Conservation (phyloP, 768 basidiomycete genomes). For the Crassisporium funariophilum region DNA sequence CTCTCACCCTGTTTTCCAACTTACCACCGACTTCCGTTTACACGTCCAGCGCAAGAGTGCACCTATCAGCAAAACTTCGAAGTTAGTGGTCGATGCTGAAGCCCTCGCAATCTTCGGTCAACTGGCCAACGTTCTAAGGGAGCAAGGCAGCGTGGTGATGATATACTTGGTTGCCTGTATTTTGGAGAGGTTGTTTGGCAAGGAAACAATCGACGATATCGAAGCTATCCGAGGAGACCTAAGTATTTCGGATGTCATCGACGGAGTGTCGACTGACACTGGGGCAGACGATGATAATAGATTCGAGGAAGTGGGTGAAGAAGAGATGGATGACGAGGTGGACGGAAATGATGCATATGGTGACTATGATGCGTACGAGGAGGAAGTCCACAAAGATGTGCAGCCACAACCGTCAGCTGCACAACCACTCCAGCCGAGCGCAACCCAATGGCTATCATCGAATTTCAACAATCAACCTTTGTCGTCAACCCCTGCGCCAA, state of each 20-base stretch:
- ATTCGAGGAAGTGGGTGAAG: constrained; percentile 6
- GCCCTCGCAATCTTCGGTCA: constrained; percentile 71
- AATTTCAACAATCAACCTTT: constrained; percentile 6
- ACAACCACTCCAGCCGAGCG: constrained; percentile 16
- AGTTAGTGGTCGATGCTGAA: constrained; percentile 60
- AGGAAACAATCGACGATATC: constrained; percentile 77
- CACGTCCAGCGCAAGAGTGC: constrained; percentile 81
- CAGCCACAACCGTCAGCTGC: constrained; percentile 11
- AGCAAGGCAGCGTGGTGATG: constrained; percentile 68
- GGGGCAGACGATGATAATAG: constrained; percentile 9
- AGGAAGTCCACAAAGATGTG: not conserved
- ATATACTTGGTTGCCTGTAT: constrained; percentile 91
- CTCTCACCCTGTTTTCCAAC: constrained; percentile 74
- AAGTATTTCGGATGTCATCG: constrained; percentile 65
- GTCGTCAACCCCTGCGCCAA: constrained; percentile 17
- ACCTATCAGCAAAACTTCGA: constrained; percentile 69
- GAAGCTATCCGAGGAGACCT: constrained; percentile 63
- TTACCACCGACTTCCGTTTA: constrained; percentile 78
- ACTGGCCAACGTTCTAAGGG: constrained; percentile 61
- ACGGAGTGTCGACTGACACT: constrained; percentile 49
- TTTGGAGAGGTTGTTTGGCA: constrained; percentile 82
- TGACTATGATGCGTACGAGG: too few species aligned
- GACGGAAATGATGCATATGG: too few species aligned
- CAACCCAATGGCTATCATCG: constrained; percentile 19
- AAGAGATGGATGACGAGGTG: not conserved